Conservation (phyloP, 352 stramenopile genomes). For the Pythium myriotylum region DNA sequence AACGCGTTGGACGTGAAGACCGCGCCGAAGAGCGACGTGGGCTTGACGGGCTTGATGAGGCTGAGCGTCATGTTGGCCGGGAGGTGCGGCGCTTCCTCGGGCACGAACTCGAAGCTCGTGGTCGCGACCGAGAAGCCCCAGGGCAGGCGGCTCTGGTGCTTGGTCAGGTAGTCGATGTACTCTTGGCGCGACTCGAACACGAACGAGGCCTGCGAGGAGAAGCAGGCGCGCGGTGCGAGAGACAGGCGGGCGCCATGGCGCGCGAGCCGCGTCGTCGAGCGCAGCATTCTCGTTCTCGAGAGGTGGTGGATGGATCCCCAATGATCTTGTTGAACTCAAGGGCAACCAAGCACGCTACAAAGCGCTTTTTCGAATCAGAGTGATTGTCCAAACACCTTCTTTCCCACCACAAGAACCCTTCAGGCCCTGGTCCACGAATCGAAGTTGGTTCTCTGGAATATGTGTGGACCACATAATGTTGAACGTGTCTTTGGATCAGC, state of each 20-base stretch:
- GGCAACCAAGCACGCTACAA: conserved; percentile 8
- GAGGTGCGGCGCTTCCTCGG: conserved; percentile 77
- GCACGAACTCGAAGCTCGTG: conserved; percentile 84
- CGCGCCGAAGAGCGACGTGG: conserved; percentile 85
- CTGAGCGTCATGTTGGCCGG: conserved; percentile 88
- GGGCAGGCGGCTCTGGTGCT: conserved; percentile 80
- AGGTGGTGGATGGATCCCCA: neutral
- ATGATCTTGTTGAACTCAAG: conserved; percentile 14
- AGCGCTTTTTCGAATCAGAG: conserved; percentile 21
- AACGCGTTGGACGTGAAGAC: conserved; percentile 93
- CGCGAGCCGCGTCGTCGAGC: conserved; percentile 3
- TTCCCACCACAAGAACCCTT: conserved; percentile 22
- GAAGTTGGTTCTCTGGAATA: too few species aligned
- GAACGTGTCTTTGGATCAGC: too few species aligned
- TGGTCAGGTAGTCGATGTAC: conserved; percentile 77
- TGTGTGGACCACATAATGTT: too few species aligned
- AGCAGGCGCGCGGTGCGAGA: conserved; percentile 37
- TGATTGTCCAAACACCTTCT: conserved; percentile 22
- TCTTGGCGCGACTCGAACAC: conserved; percentile 82
- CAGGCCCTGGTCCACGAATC: too few species aligned
- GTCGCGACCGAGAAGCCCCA: conserved; percentile 86
- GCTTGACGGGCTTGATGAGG: conserved; percentile 84
- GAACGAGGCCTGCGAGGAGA: conserved; percentile 62
- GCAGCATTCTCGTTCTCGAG: conserved; percentile 18
- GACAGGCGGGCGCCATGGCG: conserved; percentile 13